Evolutionary conservation across 345 rosid genomes (phyloP).

Genomic region (Eutrema heterophyllum): DNA sequence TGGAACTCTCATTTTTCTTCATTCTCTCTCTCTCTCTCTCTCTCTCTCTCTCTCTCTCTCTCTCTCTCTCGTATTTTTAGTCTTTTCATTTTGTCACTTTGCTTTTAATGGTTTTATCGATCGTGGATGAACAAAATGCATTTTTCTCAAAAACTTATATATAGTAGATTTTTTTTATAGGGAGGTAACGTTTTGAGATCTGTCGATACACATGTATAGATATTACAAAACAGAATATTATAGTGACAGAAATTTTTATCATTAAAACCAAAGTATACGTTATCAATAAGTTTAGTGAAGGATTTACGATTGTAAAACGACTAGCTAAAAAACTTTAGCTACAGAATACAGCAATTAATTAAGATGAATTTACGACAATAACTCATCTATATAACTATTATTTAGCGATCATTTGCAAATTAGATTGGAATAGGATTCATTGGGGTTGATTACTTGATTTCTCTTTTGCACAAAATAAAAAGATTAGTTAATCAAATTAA

Average conservation of each 20-base stretch:
- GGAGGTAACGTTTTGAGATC: neutral
- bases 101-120: conserved; percentile 10
- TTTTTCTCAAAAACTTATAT: neutral
- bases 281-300: neutral
- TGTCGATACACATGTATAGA: neutral
- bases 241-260: neutral
- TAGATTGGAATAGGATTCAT: neutral
- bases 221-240: neutral
- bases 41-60: too few relatives aligned
- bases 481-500: neutral
- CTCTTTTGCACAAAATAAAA: neutral
- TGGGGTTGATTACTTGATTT: neutral
- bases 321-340: neutral
- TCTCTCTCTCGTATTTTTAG: neutral
- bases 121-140: neutral
- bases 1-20: conserved; percentile 27
- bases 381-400: neutral
- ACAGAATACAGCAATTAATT: neutral
- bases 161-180: neutral
- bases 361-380: neutral
- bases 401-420: neutral
- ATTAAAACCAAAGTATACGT: neutral
- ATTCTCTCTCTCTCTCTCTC: conserved; percentile 3
- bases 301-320: neutral
- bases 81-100: conserved; percentile 22